Conservation (phyloP, 345 rosid species). For the Arabis hirsuta region DNA sequence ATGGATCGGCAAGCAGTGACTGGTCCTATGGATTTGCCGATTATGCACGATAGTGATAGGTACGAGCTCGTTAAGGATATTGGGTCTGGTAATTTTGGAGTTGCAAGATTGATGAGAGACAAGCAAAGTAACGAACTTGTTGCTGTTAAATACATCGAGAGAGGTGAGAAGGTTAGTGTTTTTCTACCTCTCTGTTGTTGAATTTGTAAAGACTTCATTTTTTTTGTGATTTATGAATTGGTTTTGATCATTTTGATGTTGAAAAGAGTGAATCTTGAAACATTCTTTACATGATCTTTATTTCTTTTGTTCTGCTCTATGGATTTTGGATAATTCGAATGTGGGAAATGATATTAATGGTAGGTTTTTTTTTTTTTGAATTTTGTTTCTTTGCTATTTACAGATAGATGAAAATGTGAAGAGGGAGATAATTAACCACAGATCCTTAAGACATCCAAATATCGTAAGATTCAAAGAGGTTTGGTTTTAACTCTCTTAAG, state of each 20-base stretch:
- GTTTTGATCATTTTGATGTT: neutral
- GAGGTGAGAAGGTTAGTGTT: conserved; percentile 81
- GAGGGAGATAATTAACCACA: conserved; percentile 93
- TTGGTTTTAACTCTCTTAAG: conserved; percentile 27
- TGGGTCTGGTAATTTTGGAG: conserved; percentile 93
- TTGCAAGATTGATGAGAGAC: conserved; percentile 81
- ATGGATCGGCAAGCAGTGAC: conserved; percentile 82
- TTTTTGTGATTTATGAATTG: conserved; percentile 3
- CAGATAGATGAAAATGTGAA: conserved; percentile 98
- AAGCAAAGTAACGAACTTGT: conserved; percentile 82
- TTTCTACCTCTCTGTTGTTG: neutral
- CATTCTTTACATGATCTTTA: neutral
- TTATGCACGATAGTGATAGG: conserved; percentile 50
- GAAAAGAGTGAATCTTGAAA: neutral
- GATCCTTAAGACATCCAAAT: conserved; percentile 89
- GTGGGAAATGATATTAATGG: conserved; percentile 1
- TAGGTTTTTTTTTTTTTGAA: neutral
- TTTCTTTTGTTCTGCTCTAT: neutral
- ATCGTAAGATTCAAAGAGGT: conserved; percentile 96
- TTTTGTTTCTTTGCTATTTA: conserved; percentile 2
- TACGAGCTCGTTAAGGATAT: conserved; percentile 82
- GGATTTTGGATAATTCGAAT: conserved; percentile 5
- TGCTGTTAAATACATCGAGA: conserved; percentile 92
- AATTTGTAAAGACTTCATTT: neutral
- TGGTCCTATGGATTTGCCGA: conserved; percentile 78